Evolutionary conservation across 345 rosid species (phyloP), one percentile per base, ranked within the genome.

Genomic region (Eutrema heterophyllum): DNA sequence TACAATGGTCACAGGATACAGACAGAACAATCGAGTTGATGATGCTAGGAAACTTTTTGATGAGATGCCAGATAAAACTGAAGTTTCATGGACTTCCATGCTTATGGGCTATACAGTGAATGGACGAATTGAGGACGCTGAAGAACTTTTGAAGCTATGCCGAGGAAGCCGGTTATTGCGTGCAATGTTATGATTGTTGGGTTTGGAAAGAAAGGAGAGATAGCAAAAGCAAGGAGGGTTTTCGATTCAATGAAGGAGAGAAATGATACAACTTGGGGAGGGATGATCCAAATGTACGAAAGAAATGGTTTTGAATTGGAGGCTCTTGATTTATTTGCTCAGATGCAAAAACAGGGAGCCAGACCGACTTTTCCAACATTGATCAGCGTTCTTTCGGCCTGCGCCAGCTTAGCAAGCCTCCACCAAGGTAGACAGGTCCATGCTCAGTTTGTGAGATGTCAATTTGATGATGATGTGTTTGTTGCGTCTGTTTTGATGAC

Each of bases 81-180:
- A 88, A 79, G 86, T 85, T 60, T 81, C 89, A 2, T 88, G 93
- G 96, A 88, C 91, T 0, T 85, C 88, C 5, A 90, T 90, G 91
- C 70, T 88, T 77, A 71, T 82, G 84, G 91, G 93, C 16, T 90
- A 90, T 80, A 83, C 85, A 4, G 70, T 74, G 52, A 71, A 84
- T 64, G 91, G 83, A 35, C 77, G 93, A 79, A 85, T 84, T 64
- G 62, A 83, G 45, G 93, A 86, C 16, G 93, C 96, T 52, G 86
- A 74, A 6, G 84, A 87, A 38, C 86, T 79, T 87, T 86, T 55
- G 64, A 82, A 36, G 82, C 64, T 16, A 88, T 90, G 88, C 85
- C 88, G 15, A 43, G 59, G 60, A 85, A 79, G 83, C 71, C 89
- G 9, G 60, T 79, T 46, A 52, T 73, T 75, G 85, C 88, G 38